Percentiles rank a stretch among this genome's conserved stretches.
Evolutionary conservation across 2,329 filamentous ascomycete species (phyloP).

Genomic region (Neofusicoccum cordaticola): DNA sequence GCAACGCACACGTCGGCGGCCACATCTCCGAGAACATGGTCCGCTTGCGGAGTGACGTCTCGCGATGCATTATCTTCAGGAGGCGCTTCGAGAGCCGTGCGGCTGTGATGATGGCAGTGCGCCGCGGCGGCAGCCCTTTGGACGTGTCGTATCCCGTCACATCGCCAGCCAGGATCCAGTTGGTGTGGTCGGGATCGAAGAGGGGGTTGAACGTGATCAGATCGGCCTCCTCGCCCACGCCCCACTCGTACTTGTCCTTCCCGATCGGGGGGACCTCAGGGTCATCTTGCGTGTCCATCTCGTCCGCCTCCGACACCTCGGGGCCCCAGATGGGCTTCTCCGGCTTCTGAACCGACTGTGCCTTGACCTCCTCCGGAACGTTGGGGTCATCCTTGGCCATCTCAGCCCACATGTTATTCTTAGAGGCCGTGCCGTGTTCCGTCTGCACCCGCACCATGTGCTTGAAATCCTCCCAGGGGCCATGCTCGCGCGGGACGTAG

Average conservation of each 20-base stretch:
- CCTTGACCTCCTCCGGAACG: constrained; percentile 37
- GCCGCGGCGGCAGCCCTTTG: constrained; percentile 60
- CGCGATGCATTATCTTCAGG: constrained; percentile 70
- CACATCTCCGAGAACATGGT: constrained; percentile 81
- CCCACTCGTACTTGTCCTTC: constrained; percentile 59
- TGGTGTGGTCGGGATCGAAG: constrained; percentile 68
- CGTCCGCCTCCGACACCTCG: constrained; percentile 39
- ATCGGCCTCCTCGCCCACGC: constrained; percentile 69
- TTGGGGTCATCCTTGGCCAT: constrained; percentile 40
- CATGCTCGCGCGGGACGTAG: constrained; percentile 70
- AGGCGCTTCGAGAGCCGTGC: constrained; percentile 65
- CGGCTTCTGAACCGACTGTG: constrained; percentile 28
- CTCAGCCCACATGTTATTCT: constrained; percentile 43
- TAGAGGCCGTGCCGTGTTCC: constrained; percentile 48
- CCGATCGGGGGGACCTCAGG: constrained; percentile 57
- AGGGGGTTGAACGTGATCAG: constrained; percentile 76
- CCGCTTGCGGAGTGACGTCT: constrained; percentile 65
- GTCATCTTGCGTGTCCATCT: constrained; percentile 53
- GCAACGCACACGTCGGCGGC: constrained; percentile 66
- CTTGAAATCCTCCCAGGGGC: constrained; percentile 69
- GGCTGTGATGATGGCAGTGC: constrained; percentile 70
- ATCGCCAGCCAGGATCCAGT: constrained; percentile 70
- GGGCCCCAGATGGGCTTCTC: constrained; percentile 52
- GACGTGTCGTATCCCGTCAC: constrained; percentile 64
- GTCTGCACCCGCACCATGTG: constrained; percentile 63